Evolutionary conservation across 768 basidiomycete species (phyloP).

Genomic region (Macrocybe gigantea): DNA sequence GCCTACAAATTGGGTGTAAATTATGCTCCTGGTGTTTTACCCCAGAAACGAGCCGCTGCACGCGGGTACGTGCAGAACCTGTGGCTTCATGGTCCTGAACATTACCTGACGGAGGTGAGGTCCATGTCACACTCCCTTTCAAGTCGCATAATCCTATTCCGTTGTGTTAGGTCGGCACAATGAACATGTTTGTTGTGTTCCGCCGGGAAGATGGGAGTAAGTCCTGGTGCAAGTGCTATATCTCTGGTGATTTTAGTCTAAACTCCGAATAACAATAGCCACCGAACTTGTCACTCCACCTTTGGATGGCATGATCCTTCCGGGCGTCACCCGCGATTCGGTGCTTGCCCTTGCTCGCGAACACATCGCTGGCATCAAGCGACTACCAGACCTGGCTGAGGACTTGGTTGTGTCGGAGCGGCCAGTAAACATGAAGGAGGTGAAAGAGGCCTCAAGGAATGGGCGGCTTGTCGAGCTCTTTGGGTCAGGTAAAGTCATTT

Average conservation of each 20-base stretch:
- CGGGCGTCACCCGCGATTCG: conserved; percentile 87
- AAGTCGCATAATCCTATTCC: conserved; percentile 16
- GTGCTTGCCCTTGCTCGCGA: conserved; percentile 66
- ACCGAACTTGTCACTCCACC: conserved; percentile 85
- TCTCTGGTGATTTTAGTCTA: not conserved
- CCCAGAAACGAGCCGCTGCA: conserved; percentile 71
- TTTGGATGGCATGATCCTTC: conserved; percentile 87
- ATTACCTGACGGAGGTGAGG: conserved; percentile 44
- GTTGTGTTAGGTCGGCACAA: conserved; percentile 71
- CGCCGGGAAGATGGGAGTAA: conserved; percentile 61
- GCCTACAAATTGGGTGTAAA: conserved; percentile 85
- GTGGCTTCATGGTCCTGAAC: conserved; percentile 78
- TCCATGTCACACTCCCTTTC: not conserved
- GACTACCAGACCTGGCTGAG: conserved; percentile 45
- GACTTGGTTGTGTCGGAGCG: conserved; percentile 62
- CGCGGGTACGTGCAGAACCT: conserved; percentile 85
- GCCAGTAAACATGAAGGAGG: conserved; percentile 70
- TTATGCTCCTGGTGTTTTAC: conserved; percentile 84
- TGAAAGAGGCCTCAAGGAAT: conserved; percentile 49
- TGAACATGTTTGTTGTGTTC: conserved; percentile 88
- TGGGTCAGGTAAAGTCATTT: conserved; percentile 54
- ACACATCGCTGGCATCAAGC: conserved; percentile 43
- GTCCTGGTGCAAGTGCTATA: not conserved
- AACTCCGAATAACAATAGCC: conserved; percentile 28
- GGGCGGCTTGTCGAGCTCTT: conserved; percentile 78